Percentiles rank a stretch among this genome's conserved stretches.
phyloP scores from a whole-genome alignment of 257 asterid species.

The Lycium barbarum region DNA sequence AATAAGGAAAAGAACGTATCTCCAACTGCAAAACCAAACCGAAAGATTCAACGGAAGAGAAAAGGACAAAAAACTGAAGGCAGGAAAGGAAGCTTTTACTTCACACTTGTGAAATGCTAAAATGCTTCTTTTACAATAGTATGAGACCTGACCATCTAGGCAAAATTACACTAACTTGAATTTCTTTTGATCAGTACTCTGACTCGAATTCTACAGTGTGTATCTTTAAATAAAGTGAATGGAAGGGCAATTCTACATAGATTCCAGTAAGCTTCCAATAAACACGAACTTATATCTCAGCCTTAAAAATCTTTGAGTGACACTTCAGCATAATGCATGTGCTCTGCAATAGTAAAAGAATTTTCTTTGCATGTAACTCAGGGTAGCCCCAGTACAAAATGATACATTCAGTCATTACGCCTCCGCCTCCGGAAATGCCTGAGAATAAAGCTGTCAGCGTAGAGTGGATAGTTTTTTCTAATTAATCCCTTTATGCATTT shows the following conservation, averaged over 20 bases:
- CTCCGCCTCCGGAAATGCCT: slow-evolving; percentile 77
- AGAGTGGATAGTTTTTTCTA: slow-evolving; percentile 84
- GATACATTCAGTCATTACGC: slow-evolving; percentile 55
- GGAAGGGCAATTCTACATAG: slow-evolving; percentile 25
- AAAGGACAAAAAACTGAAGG: not conserved
- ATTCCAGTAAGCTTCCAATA: slow-evolving; percentile 3
- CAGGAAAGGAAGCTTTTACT: not conserved
- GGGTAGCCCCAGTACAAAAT: slow-evolving; percentile 20
- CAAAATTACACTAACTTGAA: slow-evolving; percentile 31
- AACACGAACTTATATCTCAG: slow-evolving; percentile 12
- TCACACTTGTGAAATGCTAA: not conserved
- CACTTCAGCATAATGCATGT: not conserved
- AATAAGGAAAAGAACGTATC: not conserved
- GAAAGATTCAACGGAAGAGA: not conserved
- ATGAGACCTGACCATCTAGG: not conserved
- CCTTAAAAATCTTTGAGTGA: slow-evolving; percentile 10
- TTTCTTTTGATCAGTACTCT: not conserved
- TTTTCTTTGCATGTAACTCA: slow-evolving; percentile 27
- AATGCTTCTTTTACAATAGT: slow-evolving; percentile 7
- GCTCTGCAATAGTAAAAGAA: slow-evolving; percentile 29
- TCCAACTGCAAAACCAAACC: not conserved
- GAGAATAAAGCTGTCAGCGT: slow-evolving; percentile 90
- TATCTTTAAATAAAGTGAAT: not conserved
- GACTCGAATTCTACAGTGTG: slow-evolving; percentile 18
- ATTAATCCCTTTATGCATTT: slow-evolving; percentile 95